Conservation (phyloP, 495 filamentous ascomycete genomes). For the Xylaria palmicola region DNA sequence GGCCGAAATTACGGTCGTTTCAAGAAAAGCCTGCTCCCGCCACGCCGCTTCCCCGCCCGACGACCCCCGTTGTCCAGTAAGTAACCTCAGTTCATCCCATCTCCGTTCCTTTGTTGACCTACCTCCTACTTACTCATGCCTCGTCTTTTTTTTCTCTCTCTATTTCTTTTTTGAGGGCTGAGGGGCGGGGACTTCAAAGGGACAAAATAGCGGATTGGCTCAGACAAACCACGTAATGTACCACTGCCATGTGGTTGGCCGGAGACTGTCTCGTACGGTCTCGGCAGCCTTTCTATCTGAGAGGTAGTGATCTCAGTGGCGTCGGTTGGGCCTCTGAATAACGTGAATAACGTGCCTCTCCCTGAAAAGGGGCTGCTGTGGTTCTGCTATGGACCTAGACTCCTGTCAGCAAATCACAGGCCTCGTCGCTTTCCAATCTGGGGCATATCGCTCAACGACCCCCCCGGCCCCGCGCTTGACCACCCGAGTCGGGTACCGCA, state of each 20-base stretch:
- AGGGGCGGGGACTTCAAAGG: too few species aligned
- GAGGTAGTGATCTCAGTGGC: too few species aligned
- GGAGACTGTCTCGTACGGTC: too few species aligned
- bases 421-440: conserved; percentile 7
- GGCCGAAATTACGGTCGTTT: conserved; percentile 19
- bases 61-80: not conserved
- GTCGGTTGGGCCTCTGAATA: not conserved
- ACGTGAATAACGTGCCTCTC: too few species aligned
- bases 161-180: not conserved
- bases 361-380: conserved; percentile 5
- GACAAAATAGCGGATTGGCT: too few species aligned
- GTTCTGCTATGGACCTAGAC: not conserved
- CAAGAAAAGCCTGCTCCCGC: conserved; percentile 11
- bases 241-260: not conserved
- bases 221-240: not conserved
- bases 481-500: not conserved
- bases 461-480: conserved; percentile 23
- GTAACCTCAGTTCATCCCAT: not conserved
- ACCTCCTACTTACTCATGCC: too few species aligned
- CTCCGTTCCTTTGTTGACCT: not conserved
- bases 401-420: conserved; percentile 1
- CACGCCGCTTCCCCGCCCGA: not conserved
- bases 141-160: too few species aligned
- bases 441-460: not conserved
- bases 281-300: too few species aligned